Conservation (phyloP, 2,329 filamentous ascomycete species). For the Fusarium sp. region DNA sequence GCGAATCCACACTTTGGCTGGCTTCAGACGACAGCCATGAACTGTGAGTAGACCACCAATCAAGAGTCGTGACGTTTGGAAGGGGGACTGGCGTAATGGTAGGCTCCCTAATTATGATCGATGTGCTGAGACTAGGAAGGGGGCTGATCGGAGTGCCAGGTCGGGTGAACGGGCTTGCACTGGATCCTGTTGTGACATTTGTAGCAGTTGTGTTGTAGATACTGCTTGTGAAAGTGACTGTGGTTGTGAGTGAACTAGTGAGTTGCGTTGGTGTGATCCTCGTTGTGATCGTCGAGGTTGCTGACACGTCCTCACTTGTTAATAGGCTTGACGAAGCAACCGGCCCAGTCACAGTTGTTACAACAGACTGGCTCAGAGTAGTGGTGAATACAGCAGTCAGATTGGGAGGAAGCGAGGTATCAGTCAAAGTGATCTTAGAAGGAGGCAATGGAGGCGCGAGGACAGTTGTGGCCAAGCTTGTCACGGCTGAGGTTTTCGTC, state of each 20-base stretch:
- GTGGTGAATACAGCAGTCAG: background rate
- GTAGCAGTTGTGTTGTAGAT: conserved; percentile 23
- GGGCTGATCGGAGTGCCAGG: background rate
- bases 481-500: background rate
- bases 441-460: conserved; percentile 5
- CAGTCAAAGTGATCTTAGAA: conserved; percentile 16
- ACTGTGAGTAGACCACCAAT: conserved; percentile 14
- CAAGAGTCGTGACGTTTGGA: conserved; percentile 23
- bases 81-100: conserved; percentile 25
- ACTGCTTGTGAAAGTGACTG: conserved; percentile 17
- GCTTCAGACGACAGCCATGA: background rate
- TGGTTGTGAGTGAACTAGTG: conserved; percentile 13
- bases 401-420: conserved; percentile 19
- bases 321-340: background rate
- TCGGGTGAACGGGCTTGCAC: background rate
- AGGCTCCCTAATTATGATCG: conserved; percentile 16
- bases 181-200: background rate
- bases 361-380: background rate
- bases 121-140: conserved; percentile 18
- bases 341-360: background rate
- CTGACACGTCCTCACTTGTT: conserved; percentile 3
- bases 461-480: background rate
- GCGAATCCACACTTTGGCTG: background rate
- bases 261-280: conserved; percentile 8
- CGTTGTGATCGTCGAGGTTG: conserved; percentile 29